Percentiles rank a stretch among this genome's conserved stretches.
phyloP scores from a whole-genome alignment of 129 eudicot species.

The Calendula officinalis region DNA sequence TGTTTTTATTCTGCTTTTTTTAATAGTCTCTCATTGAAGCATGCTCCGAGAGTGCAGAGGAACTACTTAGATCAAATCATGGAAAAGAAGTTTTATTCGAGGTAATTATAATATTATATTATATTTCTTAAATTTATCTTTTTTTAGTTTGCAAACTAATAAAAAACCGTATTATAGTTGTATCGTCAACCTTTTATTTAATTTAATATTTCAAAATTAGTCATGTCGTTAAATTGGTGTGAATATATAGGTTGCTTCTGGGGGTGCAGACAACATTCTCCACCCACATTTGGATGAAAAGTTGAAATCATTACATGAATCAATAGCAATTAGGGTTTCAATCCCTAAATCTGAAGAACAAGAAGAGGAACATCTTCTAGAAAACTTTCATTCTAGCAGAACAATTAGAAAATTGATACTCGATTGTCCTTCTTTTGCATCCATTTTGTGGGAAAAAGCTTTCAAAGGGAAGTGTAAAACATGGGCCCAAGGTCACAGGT shows the following conservation, averaged over 20 bases:
- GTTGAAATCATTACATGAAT: constrained; percentile 53
- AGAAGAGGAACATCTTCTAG: constrained; percentile 69
- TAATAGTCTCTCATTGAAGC: constrained; percentile 69
- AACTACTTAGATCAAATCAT: constrained; percentile 64
- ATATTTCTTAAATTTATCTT: background rate
- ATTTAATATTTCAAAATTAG: background rate
- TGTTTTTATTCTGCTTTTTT: constrained; percentile 14
- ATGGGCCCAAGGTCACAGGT: constrained; percentile 97
- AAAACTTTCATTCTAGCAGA: constrained; percentile 83
- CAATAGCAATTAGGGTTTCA: constrained; percentile 54
- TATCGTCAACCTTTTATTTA: background rate
- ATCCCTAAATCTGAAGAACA: constrained; percentile 54
- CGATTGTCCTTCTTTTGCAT: constrained; percentile 78
- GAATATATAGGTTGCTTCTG: constrained; percentile 69
- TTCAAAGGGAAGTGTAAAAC: constrained; percentile 63
- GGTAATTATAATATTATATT: constrained; percentile 39
- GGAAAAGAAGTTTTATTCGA: constrained; percentile 86
- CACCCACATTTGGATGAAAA: constrained; percentile 61
- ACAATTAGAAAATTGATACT: constrained; percentile 66
- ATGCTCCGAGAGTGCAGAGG: constrained; percentile 66
- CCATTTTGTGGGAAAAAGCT: constrained; percentile 66
- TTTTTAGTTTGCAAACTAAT: background rate
- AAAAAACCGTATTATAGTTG: background rate
- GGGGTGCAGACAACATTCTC: constrained; percentile 79
- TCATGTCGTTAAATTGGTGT: background rate